Evolutionary conservation across 495 filamentous ascomycete genomes (phyloP), one percentile per base, ranked within the genome.

Genomic region (Neurospora tetrasperma): DNA sequence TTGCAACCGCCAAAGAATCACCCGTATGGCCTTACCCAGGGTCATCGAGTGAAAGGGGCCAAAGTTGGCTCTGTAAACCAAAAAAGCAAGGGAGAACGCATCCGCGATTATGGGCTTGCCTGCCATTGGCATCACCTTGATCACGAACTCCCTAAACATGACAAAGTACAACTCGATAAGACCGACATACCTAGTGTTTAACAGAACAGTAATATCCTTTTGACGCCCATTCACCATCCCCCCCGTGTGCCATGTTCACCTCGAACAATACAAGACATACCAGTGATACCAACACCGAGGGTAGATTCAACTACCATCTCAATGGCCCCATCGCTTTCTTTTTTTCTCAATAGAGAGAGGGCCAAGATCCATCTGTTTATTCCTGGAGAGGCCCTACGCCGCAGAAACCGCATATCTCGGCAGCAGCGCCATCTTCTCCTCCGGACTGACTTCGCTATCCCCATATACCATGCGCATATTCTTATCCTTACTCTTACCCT

Each of bases 371-470:
- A 7, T 59, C 20, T 59, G 23, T 23, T 23, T 23, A 14, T 59
- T 62, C 14, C 27, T 16, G 14, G 14, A 10, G 2, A 66, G 14
- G 27, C 54, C 14, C 54, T 66, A 66, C 27, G 7, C 54, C 54
- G 54, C 14, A 35, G 54, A 0, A 66, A 35, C 54, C 27, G 54
- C 54, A 84, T 95, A 97, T 83, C 89, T 89, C 69, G 92, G 85
- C 82, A 96, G 82, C 75, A 82, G 79, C 39, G 92, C 90, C 92
- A 95, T 94, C 82, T 89, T 93, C 84, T 97, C 93, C 83, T 97
- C 93, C 35, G 93, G 93, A 76, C 92, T 94, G 77, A 88, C 84
- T 66, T 92, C 91, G 62, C 90, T 88, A 79, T 94, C 91, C 54
- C 88, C 89, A 82, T 94, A 96, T 6, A 96, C 84, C 87, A 97